Evolutionary conservation across 2,329 filamentous ascomycete species (phyloP), one percentile per base, ranked within the genome.

Genomic region (Coniochaeta pulveracea): DNA sequence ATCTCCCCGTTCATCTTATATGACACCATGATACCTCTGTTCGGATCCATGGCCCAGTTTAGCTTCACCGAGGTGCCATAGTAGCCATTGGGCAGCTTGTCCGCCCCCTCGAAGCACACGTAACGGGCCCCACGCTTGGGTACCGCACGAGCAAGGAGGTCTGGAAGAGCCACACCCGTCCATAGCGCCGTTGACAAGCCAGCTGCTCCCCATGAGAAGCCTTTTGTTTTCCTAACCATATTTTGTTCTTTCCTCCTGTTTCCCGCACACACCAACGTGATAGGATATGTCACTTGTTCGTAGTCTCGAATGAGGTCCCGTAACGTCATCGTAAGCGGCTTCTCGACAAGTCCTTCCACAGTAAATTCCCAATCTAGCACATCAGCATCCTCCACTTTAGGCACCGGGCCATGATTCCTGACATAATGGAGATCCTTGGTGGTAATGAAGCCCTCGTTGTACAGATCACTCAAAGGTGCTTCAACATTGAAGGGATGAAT

Each of bases 161-260:
- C 80, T 2, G 65, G 66, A 54, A 94, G 74, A 25, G 79, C 62
- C 1, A 86, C 80, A 15, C 88, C 88, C 0, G 88, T 95, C 67
- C 84, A 95, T 1, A 94, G 60, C 0, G 85, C 85, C 0, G 85
- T 95, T 0, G 85, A 93, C 5, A 95, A 54, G 16, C 86, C 88
- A 4, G 84, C 86, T 1, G 88, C 67, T 22, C 88, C 88, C 88
- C 88, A 95, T 3, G 85, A 93, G 58, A 95, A 95, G 0, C 88
- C 88, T 47, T 94, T 93, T 1, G 83, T 85, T 54, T 94, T 94
- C 11, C 85, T 71, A 3, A 94, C 83, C 33, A 85, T 67, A 45
- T 95, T 95, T 51, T 94, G 88, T 56, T 95, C 88, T 58, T 94
- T 94, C 19, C 88, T 72, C 38, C 88, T 70, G 54, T 95, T 95